Base-by-base conservation (phyloP, 495 filamentous ascomycete genomes). In the Aspergillus panamensis region DNA sequence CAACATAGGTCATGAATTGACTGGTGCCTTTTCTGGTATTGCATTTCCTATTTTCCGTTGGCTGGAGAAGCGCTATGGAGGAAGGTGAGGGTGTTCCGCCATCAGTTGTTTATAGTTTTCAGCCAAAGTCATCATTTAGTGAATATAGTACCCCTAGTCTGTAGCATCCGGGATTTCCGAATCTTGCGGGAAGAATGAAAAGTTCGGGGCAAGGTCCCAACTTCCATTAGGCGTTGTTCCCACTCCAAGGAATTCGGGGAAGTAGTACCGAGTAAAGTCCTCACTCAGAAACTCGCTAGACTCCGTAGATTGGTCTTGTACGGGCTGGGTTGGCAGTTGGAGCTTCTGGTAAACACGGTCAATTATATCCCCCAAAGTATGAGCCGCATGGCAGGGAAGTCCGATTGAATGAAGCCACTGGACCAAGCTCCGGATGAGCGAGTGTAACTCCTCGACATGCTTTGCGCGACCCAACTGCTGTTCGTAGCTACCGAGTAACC, bases 1-100 rank as follows among this genome's bases (percentile, higher is more conserved):
- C 10, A 88, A 91, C 70, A 70, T 90, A 3, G 87, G 85, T 0
- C 88, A 89, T 67, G 82, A 87, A 74, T 55, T 89, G 33, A 87
- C 71, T 5, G 63, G 64, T 62, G 62, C 53, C 6, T 66, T 66
- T 57, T 69, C 62, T n/a, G 64, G 55, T 0, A 40, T 66, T 47
- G 33, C 37, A 4, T 69, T 69, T 44, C 62, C 64, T 16, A 1
- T 64, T 10, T 55, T 66, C 5, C 61, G 66, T 21, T 66, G 62
- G 58, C n/a, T 60, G 16, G 62, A 69, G 50, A 69, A 62, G 39
- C 54, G 53, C n/a, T 37, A 55, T 53, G 59, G 55, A 30, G 55
- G 60, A 3, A 25, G 53, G 21, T 56, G 19, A 56, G 5, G 8
- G 25, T 33, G 30, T 10, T 51, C 48, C 12, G 29, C 33, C 5